Evolutionary conservation across 306 rosid species (phyloP).

Genomic region (Bauhinia variegata): DNA sequence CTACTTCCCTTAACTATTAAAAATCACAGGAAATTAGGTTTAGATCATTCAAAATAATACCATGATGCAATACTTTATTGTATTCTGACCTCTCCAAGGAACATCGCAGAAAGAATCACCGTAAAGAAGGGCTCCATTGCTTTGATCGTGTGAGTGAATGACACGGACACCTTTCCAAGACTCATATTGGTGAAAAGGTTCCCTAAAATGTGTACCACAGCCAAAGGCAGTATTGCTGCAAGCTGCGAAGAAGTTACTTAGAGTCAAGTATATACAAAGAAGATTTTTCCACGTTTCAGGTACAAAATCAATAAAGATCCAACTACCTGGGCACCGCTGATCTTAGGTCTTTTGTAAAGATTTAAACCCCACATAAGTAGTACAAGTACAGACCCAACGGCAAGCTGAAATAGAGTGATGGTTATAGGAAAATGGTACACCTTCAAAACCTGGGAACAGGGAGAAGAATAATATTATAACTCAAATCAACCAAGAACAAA

Average conservation of each 20-base stretch:
- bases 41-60: neutral
- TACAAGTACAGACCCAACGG: slow-evolving; percentile 71
- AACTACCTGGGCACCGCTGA: slow-evolving; percentile 74
- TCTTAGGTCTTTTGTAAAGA: slow-evolving; percentile 75
- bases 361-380: slow-evolving; percentile 78
- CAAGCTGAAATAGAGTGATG: slow-evolving; percentile 67
- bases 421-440: slow-evolving; percentile 78
- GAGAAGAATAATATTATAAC: slow-evolving; percentile 15
- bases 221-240: slow-evolving; percentile 78
- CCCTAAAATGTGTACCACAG: slow-evolving; percentile 82
- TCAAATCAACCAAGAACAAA: too few species aligned
- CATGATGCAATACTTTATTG: neutral
- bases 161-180: slow-evolving; percentile 94
- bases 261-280: slow-evolving; percentile 7
- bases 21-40: slow-evolving; percentile 3
- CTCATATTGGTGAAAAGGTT: slow-evolving; percentile 94
- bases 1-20: neutral
- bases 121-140: slow-evolving; percentile 96
- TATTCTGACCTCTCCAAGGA: slow-evolving; percentile 83
- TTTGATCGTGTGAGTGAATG: slow-evolving; percentile 95
- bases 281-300: neutral
- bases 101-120: slow-evolving; percentile 85
- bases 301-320: neutral
- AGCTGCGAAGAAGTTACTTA: slow-evolving; percentile 57
- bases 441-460: slow-evolving; percentile 72